Base-by-base conservation (phyloP, 2,329 filamentous ascomycete species). In the Fusarium liriodendri region DNA sequence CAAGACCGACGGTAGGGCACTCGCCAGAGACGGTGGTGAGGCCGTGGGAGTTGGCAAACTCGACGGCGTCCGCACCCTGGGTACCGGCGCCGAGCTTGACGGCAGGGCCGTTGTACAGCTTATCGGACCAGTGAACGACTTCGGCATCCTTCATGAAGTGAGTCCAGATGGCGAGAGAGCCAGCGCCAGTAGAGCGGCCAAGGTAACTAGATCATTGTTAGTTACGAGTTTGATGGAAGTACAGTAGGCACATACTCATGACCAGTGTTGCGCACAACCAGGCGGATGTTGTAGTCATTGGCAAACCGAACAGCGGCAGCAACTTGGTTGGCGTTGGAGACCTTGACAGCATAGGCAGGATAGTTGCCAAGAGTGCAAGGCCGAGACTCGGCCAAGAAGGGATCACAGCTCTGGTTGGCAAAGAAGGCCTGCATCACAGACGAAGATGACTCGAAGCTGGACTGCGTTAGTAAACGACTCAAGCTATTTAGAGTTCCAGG, bases 121-220 rank as follows among this genome's bases (percentile, higher is more conserved):
- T 72, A 18, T 80, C 78, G 52, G 83, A 87, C 78, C 84, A 83
- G 55, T 82, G 79, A 18, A 70, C 45, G 27, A 85, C 76, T 47
- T 84, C 71, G 20, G 84, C 83, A 20, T 82, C 77, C 79, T 86
- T 85, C 70, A 86, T 77, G 64, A 80, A 74, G 70, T 86, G 84
- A 2, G 82, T 85, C 82, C 84, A 85, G 60, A 86, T 77, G 13
- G 82, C 80, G 22, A 86, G 76, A 5, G 82, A 78, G 14, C 83
- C 83, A 18, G 80, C 81, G 11, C 91, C 92, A 0, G 90, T 90
- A 0, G 88, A 90, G 47, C 89, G 88, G 45, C 91, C 91, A 38
- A 83, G 70, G 40, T 71, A 67, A 37, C 47, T 64, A 7, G 11
- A 2, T 4, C 2, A 11, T 54, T 33, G 20, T 55, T 58, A 67